phyloP scores from a whole-genome alignment of 345 rosid genomes.

The Arabis alpina region DNA sequence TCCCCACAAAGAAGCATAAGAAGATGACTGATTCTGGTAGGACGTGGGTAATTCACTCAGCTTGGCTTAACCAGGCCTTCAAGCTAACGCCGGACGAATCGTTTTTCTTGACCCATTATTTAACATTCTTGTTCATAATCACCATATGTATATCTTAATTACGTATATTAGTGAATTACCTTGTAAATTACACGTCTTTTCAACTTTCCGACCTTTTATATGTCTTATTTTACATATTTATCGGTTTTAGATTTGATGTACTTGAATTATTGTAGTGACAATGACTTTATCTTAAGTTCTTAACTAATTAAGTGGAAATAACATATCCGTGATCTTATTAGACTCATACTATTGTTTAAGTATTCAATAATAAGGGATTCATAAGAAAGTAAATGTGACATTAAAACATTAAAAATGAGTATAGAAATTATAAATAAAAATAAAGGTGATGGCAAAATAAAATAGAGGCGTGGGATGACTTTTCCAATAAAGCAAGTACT shows the following conservation, averaged over 20 bases:
- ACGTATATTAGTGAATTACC: conserved; percentile 29
- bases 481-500: conserved; percentile 23
- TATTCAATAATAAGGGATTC: neutral
- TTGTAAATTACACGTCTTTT: conserved; percentile 19
- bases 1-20: conserved; percentile 31
- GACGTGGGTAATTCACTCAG: conserved; percentile 34
- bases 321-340: neutral
- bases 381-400: conserved; percentile 5
- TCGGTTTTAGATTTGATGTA: conserved; percentile 2
- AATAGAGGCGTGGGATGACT: conserved; percentile 30
- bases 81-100: conserved; percentile 39
- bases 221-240: neutral
- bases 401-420: neutral
- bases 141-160: conserved; percentile 10
- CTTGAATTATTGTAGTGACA: neutral
- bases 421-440: too few relatives aligned
- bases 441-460: neutral
- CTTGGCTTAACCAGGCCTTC: conserved; percentile 33
- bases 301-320: neutral
- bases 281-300: neutral
- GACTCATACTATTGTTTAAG: neutral
- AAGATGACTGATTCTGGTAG: conserved; percentile 28
- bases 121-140: conserved; percentile 22
- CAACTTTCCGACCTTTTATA: conserved; percentile 24
- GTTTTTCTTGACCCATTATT: conserved; percentile 6